phyloP scores from a whole-genome alignment of 305 asterid genomes.

The Fraxinus latifolia region DNA sequence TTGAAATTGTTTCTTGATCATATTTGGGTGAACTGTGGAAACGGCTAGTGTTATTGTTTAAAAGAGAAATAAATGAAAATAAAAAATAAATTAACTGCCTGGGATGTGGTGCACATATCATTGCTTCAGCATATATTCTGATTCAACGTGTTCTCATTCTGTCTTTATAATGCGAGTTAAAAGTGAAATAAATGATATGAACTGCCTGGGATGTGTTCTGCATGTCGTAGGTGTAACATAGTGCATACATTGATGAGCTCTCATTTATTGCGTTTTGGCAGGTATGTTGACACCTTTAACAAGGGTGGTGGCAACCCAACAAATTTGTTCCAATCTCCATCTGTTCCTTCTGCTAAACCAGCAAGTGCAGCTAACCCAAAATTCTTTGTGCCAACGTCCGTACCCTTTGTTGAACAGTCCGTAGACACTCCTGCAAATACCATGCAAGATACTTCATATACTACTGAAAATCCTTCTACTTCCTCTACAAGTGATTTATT shows the following conservation, averaged over 20 bases:
- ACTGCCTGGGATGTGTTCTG: background rate
- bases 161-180: background rate
- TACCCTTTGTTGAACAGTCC: slow-evolving; percentile 44
- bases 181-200: slow-evolving; percentile 1
- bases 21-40: background rate
- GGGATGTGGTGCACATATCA: background rate
- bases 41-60: background rate
- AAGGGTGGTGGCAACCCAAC: slow-evolving; percentile 70
- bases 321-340: slow-evolving; percentile 63
- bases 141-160: background rate
- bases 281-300: slow-evolving; percentile 95
- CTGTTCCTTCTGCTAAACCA: slow-evolving; percentile 56
- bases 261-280: slow-evolving; percentile 31
- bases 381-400: slow-evolving; percentile 74
- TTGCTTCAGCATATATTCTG: background rate
- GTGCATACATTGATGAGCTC: background rate
- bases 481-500: slow-evolving; percentile 35
- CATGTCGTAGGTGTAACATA: background rate
- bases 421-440: slow-evolving; percentile 23
- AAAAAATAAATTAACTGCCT: background rate
- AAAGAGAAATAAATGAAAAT: background rate
- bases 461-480: slow-evolving; percentile 38
- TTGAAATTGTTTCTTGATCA: slow-evolving; percentile 10
- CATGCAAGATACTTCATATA: slow-evolving; percentile 30
- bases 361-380: slow-evolving; percentile 45